Base-by-base conservation (phyloP, 768 basidiomycete genomes). In the Paxillus rubicundulus region DNA sequence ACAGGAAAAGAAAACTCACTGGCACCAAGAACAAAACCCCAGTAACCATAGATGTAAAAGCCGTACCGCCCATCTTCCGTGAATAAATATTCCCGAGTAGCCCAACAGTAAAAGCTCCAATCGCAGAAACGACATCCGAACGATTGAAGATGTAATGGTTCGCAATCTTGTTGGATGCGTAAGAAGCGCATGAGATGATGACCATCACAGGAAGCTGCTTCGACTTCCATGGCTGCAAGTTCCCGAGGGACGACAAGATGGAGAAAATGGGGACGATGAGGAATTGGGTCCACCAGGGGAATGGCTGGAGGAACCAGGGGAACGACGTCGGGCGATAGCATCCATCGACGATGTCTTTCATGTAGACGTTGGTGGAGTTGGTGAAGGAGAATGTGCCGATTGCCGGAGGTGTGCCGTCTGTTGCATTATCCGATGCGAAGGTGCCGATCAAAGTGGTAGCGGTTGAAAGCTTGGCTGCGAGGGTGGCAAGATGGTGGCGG, bases 31-130 rank as follows among this genome's bases (percentile, higher is more conserved):
- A 91, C 56, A 92, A 68, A 5, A 94, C 89, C 36, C 90, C 91
- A 21, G 91, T 88, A 37, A 92, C 89, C 92, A 94, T 94, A 2
- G 85, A 85, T 9, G 90, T 91, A 70, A 93, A 93, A 17, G 91
- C 91, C 4, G 90, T 92, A 8, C 90, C 91, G 8, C 86, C 81
- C 79, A 89, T 85, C 64, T 81, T 82, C 42, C 90, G 78, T 37
- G 90, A 92, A 67, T 92, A 92, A 2, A 87, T 68, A 61, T 92
- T 92, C 3, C 89, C 90, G 17, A 91, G 71, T 27, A 91, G 56
- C 18, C 89, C 89, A 17, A 89, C 84, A 1, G 85, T 87, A 58
- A 91, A 91, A 16, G 90, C 89, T 1, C 90, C 91, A 61, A 92
- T 89, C 9, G 88, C 87, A 49, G 87, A 89, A 16, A 91, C 89